Percentiles rank a stretch among this genome's conserved stretches.
Conservation (phyloP, 495 filamentous ascomycete genomes). For the Talaromyces wortmannii region DNA sequence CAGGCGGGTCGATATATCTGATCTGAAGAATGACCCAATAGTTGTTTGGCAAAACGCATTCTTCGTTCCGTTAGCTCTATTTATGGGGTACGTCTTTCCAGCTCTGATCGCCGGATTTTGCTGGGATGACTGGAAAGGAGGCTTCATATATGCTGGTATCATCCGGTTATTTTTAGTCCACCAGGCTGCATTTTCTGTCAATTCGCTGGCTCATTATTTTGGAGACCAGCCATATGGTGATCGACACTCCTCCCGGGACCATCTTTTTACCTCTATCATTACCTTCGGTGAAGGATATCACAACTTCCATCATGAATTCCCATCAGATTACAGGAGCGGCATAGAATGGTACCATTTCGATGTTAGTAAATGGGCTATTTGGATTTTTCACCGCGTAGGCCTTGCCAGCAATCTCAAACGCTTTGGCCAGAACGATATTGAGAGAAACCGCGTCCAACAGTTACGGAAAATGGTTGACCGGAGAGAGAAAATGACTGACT, state of each 20-base stretch:
- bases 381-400: conserved; percentile 14
- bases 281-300: conserved; percentile 22
- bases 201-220: conserved; percentile 23
- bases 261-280: conserved; percentile 15
- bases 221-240: conserved; percentile 22
- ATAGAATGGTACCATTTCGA: conserved; percentile 22
- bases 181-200: conserved; percentile 22
- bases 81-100: conserved; percentile 13
- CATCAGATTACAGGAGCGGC: conserved; percentile 23
- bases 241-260: conserved; percentile 15
- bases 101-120: conserved; percentile 11
- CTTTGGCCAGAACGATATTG: conserved; percentile 12
- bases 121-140: conserved; percentile 21
- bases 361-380: conserved; percentile 20
- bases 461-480: too few relatives aligned
- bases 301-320: conserved; percentile 26
- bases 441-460: too few relatives aligned
- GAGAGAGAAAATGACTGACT: too few relatives aligned
- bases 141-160: conserved; percentile 17
- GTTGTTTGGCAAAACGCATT: conserved; percentile 18
- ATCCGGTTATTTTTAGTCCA: conserved; percentile 13
- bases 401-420: conserved; percentile 16
- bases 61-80: conserved; percentile 9
- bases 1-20: conserved; percentile 13
- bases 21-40: conserved; percentile 17